Evolutionary conservation across 139 green algal genomes (phyloP), one percentile per base, ranked within the genome.

Genomic region (Chlamydomonas sphaeroides): DNA sequence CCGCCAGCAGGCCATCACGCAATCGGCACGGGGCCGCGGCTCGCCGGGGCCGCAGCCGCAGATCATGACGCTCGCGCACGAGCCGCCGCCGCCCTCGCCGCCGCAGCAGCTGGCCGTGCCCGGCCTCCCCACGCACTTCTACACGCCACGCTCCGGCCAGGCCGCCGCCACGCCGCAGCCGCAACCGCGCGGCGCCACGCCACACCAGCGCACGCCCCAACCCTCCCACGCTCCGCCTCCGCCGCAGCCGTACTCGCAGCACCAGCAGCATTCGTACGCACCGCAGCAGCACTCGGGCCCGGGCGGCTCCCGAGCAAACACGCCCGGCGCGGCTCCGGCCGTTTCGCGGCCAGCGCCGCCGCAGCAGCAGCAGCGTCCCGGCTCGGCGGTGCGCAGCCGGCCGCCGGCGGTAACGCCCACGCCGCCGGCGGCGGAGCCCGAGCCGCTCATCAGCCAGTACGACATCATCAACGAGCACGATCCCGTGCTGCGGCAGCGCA

Each of bases 381-480:
- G 62, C 70, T 1, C 35, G 36, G 36, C 59, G 65, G 80, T n/a
- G n/a, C n/a, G n/a, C n/a, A n/a, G n/a, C n/a, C n/a, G n/a, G n/a
- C n/a, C n/a, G n/a, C n/a, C n/a, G n/a, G n/a, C n/a, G n/a, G n/a
- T n/a, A n/a, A n/a, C n/a, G n/a, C n/a, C n/a, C n/a, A n/a, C n/a
- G 79, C 57, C 53, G 8, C 32, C 45, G 79, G 62, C 68, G n/a
- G 10, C 23, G 30, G 78, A 75, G 21, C 48, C 57, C 11, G 45
- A 53, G 57, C 63, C 72, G 21, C 51, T 73, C n/a, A 84, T 80
- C 25, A 71, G 59, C 5, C 74, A 80, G 78, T 87, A 87, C 33
- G 83, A 87, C 5, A 84, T 87, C 41, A 68, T 68, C 28, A 79
- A 73, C 49, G 83, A 87, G 68, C 25, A 3, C 2, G 56, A 87